Conservation (phyloP, 495 filamentous ascomycete genomes). For the Lophiotrema nucula region DNA sequence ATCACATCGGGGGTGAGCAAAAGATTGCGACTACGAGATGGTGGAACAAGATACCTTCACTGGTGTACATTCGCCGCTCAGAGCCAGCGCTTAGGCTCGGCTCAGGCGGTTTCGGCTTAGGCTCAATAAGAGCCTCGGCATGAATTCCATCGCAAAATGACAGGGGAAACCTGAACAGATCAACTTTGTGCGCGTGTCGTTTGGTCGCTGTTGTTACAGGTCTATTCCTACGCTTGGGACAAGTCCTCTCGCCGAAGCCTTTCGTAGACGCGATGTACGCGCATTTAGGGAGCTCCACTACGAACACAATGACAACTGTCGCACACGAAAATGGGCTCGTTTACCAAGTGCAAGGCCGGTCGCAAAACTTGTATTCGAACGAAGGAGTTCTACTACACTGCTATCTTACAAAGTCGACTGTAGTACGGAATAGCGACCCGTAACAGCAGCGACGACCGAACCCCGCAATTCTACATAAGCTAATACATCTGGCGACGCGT, state of each 20-base stretch:
- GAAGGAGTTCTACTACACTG: neutral
- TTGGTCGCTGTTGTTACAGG: neutral
- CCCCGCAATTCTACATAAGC: neutral
- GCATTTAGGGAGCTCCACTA: neutral
- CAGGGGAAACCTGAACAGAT: neutral
- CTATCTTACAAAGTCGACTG: neutral
- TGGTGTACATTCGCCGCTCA: too few species aligned
- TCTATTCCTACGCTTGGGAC: neutral
- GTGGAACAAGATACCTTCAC: too few species aligned
- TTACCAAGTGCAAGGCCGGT: neutral
- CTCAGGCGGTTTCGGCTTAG: too few species aligned
- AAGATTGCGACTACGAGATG: too few species aligned
- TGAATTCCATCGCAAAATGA: conserved; percentile 6
- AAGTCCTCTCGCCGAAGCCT: neutral
- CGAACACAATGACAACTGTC: neutral
- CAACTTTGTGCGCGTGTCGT: neutral
- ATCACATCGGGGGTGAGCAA: too few species aligned
- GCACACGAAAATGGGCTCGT: neutral
- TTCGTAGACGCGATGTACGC: neutral
- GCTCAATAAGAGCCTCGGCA: neutral
- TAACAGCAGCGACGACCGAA: conserved; percentile 1
- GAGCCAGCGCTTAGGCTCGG: too few species aligned
- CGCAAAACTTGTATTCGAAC: neutral
- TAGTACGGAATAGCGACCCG: neutral
- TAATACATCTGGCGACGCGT: neutral